These are phyloP conservation scores for Cetradonia linearis DNA, from an alignment of 495 filamentous ascomycete genomes.

Conservation along the genomic window DNA sequence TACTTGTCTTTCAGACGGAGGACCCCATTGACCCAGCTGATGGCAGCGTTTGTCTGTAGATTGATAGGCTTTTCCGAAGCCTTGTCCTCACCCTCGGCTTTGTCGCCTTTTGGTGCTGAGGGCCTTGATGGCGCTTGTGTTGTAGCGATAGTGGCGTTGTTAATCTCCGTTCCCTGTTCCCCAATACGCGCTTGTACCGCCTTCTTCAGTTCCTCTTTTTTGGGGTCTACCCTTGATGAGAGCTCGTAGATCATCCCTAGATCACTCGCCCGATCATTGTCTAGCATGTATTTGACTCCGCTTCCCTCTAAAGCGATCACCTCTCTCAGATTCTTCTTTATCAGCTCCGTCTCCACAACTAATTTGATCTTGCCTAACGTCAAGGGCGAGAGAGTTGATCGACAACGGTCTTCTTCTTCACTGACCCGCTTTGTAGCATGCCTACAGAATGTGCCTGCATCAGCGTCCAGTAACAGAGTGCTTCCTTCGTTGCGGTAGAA, in stretches of 20 bases:
- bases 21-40: constrained; percentile 93
- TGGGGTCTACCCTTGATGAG: constrained; percentile 64
- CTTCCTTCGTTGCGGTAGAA: constrained; percentile 75
- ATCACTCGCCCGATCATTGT: constrained; percentile 71
- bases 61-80: constrained; percentile 39
- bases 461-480: constrained; percentile 59
- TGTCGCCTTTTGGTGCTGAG: constrained; percentile 27
- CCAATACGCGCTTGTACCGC: constrained; percentile 65
- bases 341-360: constrained; percentile 73
- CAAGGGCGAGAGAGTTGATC: constrained; percentile 59
- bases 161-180: constrained; percentile 72
- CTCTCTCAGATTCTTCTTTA: constrained; percentile 62
- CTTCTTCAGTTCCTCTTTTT: constrained; percentile 58
- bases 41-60: constrained; percentile 66
- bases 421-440: constrained; percentile 58
- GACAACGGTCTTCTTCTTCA: constrained; percentile 75
- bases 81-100: constrained; percentile 31
- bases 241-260: constrained; percentile 67
- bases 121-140: constrained; percentile 25
- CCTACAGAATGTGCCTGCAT: constrained; percentile 77
- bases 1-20: constrained; percentile 81
- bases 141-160: constrained; percentile 41
- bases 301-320: constrained; percentile 76
- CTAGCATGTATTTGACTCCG: constrained; percentile 81
- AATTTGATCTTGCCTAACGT: constrained; percentile 63